Evolutionary conservation across 176 grass and related monocot species (phyloP).

Genomic region (Bonia amplexicaulis): DNA sequence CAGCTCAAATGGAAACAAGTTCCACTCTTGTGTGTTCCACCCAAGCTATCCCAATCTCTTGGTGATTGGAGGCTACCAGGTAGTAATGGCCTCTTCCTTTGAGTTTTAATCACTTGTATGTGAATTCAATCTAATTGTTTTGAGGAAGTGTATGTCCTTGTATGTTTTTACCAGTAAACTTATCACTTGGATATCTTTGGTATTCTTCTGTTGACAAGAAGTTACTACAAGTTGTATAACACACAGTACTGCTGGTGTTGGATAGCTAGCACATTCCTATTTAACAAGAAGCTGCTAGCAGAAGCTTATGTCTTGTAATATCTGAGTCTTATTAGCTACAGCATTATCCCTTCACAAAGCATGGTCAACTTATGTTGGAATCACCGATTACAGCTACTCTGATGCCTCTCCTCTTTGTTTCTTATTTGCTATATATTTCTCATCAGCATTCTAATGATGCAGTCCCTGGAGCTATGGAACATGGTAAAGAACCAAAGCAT

Average conservation of each 20-base stretch:
- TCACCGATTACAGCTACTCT: background rate
- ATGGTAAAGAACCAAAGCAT: slow-evolving; percentile 86
- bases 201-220: background rate
- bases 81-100: slow-evolving; percentile 21
- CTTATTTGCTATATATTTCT: background rate
- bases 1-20: slow-evolving; percentile 92
- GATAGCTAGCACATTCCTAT: background rate
- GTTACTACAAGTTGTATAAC: background rate
- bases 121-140: background rate
- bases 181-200: background rate
- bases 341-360: background rate
- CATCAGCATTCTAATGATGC: slow-evolving; percentile 25
- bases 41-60: slow-evolving; percentile 75
- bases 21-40: slow-evolving; percentile 96
- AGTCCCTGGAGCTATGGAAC: slow-evolving; percentile 94
- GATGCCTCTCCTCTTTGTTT: background rate
- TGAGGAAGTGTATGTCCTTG: background rate
- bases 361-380: background rate
- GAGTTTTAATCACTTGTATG: background rate
- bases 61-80: slow-evolving; percentile 93
- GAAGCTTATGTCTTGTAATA: background rate
- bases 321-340: background rate
- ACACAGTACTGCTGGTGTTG: background rate
- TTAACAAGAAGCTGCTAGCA: background rate
- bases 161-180: background rate